Base-by-base conservation (phyloP, 1,284 basidiomycete species). In the Trametes hirsuta region DNA sequence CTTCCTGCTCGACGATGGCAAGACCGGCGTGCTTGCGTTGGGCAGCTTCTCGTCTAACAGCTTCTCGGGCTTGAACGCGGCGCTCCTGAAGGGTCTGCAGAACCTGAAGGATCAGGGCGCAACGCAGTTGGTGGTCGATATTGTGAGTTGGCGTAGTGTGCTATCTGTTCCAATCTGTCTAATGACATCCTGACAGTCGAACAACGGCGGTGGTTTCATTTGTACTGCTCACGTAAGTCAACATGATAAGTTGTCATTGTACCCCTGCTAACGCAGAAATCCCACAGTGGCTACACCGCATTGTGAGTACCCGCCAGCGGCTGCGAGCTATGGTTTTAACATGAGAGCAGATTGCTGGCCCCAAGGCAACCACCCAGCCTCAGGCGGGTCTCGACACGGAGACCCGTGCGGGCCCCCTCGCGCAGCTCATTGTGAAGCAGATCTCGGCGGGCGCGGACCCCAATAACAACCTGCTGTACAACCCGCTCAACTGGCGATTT, bases 151-250 rank as follows among this genome's bases (percentile, higher is more conserved):
- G 39, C 21, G 2, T 22, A 10, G n/a, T 46, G 39, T 5, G 24
- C n/a, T n/a, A 10, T 14, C 30, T 45, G 42, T 18, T 14, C 34
- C 12, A 46, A 56, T 6, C 34, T 21, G 12, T 12, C 5, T 14
- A 55, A 53, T 50, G 10, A 45, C 18, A 6, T 11, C 8, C 21
- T 54, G 14, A 15, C 56, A 85, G 84, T 80, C 81, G 5, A 85
- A 86, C 68, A 86, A 85, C 63, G 84, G 84, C 44, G 84, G 85
- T 62, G 85, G 84, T 8, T 86, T 81, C 70, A 83, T 86, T 60
- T 87, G 84, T 68, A 77, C 82, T 42, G 83, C 84, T 30, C 82
- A 85, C 72, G 84, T 85, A 65, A 71, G 83, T 70, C 37, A 21
- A 14, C 35, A 12, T 58, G 30, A 36, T 42, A 37, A 11, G 40